phyloP scores from a whole-genome alignment of 495 filamentous ascomycete species.

The Clavariopsis aquatica region DNA sequence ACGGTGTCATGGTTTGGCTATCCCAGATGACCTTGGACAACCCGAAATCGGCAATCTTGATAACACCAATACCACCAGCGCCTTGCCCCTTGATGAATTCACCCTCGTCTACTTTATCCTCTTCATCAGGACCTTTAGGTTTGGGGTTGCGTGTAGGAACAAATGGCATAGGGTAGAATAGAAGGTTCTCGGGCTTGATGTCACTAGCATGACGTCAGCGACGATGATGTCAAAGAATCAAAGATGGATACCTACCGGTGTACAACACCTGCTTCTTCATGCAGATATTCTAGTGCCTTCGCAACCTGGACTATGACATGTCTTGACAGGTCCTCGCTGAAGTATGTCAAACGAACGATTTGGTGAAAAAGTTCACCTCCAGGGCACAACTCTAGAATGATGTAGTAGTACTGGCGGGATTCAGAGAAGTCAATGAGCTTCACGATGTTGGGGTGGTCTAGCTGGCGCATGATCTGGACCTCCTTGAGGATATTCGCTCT shows the following conservation, averaged over 20 bases:
- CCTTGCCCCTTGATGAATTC: slow-evolving; percentile 84
- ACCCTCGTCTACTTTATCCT: slow-evolving; percentile 96
- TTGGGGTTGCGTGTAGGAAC: slow-evolving; percentile 78
- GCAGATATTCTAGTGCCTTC: slow-evolving; percentile 87
- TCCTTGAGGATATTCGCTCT: slow-evolving; percentile 97
- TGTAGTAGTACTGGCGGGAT: slow-evolving; percentile 93
- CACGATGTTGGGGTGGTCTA: slow-evolving; percentile 94
- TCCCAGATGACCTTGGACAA: slow-evolving; percentile 98
- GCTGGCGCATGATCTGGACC: slow-evolving; percentile 95
- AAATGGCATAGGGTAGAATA: slow-evolving; percentile 85
- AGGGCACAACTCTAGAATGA: slow-evolving; percentile 90
- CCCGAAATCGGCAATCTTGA: slow-evolving; percentile 98
- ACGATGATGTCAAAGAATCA: slow-evolving; percentile 26
- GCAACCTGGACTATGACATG: slow-evolving; percentile 95
- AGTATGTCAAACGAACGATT: slow-evolving; percentile 96
- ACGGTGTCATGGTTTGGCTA: slow-evolving; percentile 97
- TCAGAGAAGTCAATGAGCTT: slow-evolving; percentile 92
- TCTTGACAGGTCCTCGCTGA: slow-evolving; percentile 90
- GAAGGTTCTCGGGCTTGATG: slow-evolving; percentile 96
- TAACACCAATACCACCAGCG: slow-evolving; percentile 86
- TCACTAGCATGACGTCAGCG: slow-evolving; percentile 62
- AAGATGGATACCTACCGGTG: slow-evolving; percentile 68
- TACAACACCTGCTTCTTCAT: slow-evolving; percentile 92
- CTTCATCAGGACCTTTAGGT: slow-evolving; percentile 77
- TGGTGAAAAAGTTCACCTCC: slow-evolving; percentile 98